phyloP scores from a whole-genome alignment of 2,329 filamentous ascomycete species.

The Chalaropsis ovoidea region DNA sequence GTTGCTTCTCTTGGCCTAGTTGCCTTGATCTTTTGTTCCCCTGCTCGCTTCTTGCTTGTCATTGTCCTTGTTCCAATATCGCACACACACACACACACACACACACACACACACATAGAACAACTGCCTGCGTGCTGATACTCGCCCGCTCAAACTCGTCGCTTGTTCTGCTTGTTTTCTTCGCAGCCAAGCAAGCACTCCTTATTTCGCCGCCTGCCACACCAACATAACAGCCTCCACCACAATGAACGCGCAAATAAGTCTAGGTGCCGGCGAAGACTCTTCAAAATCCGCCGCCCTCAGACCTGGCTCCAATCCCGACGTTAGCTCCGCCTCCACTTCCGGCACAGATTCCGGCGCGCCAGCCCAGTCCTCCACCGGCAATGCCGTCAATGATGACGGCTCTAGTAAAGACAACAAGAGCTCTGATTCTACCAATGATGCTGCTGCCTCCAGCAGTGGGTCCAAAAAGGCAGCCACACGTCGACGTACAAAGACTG shows the following conservation, averaged over 20 bases:
- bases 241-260: neutral
- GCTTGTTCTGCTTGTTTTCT: neutral
- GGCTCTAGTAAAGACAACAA: neutral
- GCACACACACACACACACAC: neutral
- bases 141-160: neutral
- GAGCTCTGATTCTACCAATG: neutral
- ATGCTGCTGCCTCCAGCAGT: neutral
- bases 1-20: neutral
- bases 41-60: neutral
- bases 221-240: neutral
- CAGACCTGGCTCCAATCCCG: neutral
- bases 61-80: neutral
- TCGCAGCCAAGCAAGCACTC: neutral
- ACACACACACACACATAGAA: too few species aligned
- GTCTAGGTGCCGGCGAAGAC: neutral
- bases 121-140: neutral
- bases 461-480: constrained; percentile 38
- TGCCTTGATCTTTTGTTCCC: neutral
- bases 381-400: constrained; percentile 27
- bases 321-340: neutral
- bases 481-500: constrained; percentile 77
- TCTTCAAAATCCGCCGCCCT: neutral
- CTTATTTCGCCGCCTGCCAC: neutral
- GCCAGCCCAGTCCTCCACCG: neutral
- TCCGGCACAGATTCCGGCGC: neutral